These are phyloP conservation scores for Eutrema japonicum DNA, from an alignment of 345 rosid genomes.

Conservation along the genomic window DNA sequence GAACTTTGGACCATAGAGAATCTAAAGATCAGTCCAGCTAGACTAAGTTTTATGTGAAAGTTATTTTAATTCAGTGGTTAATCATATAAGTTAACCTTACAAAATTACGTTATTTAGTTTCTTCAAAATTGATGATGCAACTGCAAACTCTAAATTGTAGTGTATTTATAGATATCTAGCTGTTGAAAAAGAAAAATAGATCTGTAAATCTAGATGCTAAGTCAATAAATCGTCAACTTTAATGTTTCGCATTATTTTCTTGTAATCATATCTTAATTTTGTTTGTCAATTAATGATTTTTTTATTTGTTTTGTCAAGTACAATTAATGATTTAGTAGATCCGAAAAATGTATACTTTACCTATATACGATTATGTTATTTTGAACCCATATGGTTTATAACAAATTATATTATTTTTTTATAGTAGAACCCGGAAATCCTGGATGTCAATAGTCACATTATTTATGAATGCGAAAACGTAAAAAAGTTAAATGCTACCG, in stretches of 20 bases:
- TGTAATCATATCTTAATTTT: constrained; percentile 10
- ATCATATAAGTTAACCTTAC: neutral
- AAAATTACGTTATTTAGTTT: neutral
- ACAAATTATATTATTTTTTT: neutral
- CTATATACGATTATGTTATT: constrained; percentile 9
- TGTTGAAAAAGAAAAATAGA: constrained; percentile 8
- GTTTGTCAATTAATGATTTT: neutral
- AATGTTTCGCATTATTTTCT: constrained; percentile 17
- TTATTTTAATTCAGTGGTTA: neutral
- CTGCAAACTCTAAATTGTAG: neutral
- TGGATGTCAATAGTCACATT: constrained; percentile 40
- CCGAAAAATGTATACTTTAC: neutral
- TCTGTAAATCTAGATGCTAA: constrained; percentile 24
- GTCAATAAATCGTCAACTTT: constrained; percentile 33
- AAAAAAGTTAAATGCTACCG: constrained; percentile 40
- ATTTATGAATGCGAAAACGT: constrained; percentile 37
- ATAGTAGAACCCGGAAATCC: constrained; percentile 34
- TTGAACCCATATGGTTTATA: constrained; percentile 11
- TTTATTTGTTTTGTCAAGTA: constrained; percentile 1
- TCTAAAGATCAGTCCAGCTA: neutral
- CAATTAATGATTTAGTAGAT: constrained; percentile 12
- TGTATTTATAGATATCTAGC: neutral
- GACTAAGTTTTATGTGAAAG: neutral
- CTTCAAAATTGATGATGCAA: neutral
- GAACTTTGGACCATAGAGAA: neutral